phyloP scores from a whole-genome alignment of 768 basidiomycete genomes.

The Naematelia aurantialba region DNA sequence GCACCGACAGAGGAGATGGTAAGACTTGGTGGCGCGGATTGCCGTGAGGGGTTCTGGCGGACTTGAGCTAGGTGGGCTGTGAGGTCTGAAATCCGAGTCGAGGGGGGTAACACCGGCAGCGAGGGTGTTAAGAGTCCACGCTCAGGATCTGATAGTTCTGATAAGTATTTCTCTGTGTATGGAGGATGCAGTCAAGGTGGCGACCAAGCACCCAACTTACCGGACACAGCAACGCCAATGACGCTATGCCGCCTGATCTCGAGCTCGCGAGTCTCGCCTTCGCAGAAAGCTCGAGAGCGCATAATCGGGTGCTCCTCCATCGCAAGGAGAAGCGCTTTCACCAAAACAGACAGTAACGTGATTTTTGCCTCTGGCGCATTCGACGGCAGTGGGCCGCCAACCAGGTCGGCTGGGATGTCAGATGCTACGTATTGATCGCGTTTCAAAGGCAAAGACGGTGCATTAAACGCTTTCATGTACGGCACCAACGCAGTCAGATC shows the following conservation, averaged over 20 bases:
- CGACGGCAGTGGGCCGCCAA: slow-evolving; percentile 12
- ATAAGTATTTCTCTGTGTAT: slow-evolving; percentile 6
- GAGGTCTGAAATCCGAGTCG: slow-evolving; percentile 22
- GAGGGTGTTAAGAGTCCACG: slow-evolving; percentile 41
- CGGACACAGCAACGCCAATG: slow-evolving; percentile 42
- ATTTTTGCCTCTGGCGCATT: slow-evolving; percentile 18
- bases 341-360: slow-evolving; percentile 33
- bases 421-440: slow-evolving; percentile 24
- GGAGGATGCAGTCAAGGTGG: background rate
- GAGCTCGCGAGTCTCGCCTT: slow-evolving; percentile 21
- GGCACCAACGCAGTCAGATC: slow-evolving; percentile 39
- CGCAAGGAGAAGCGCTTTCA: slow-evolving; percentile 36
- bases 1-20: slow-evolving; percentile 42
- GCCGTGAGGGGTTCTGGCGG: slow-evolving; percentile 19
- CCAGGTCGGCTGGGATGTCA: slow-evolving; percentile 31
- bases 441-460: background rate
- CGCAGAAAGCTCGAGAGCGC: slow-evolving; percentile 28
- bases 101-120: slow-evolving; percentile 30
- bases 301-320: slow-evolving; percentile 45
- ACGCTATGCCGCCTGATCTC: slow-evolving; percentile 32
- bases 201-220: slow-evolving; percentile 24
- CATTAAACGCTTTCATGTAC: slow-evolving; percentile 28
- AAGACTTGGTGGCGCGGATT: slow-evolving; percentile 21
- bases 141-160: slow-evolving; percentile 30
- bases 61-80: slow-evolving; percentile 28